These are phyloP conservation scores for Acer saccharum DNA, from an alignment of 345 rosid genomes.

Conservation along the genomic window DNA sequence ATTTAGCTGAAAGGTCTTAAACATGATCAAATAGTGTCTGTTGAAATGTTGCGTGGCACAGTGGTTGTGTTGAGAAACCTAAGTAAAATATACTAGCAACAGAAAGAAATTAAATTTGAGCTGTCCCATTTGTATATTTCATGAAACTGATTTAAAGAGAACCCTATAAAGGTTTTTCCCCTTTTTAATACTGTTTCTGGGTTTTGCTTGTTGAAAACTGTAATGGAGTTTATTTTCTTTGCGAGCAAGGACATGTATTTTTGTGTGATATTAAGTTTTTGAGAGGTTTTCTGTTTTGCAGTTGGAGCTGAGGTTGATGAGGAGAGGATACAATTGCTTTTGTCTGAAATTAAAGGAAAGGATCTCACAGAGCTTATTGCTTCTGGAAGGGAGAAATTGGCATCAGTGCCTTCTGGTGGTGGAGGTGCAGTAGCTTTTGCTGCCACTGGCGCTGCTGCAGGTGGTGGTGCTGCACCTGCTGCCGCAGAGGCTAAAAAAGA, in stretches of 20 bases:
- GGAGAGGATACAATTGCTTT: conserved; percentile 56
- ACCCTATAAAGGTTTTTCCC: neutral
- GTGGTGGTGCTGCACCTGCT: conserved; percentile 41
- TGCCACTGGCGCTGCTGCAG: conserved; percentile 44
- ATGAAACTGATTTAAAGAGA: neutral
- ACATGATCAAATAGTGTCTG: neutral
- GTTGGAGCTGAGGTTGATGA: conserved; percentile 76
- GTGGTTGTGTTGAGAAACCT: neutral
- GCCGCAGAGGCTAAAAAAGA: conserved; percentile 70
- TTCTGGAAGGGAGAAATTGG: conserved; percentile 70
- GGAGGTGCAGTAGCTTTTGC: conserved; percentile 47
- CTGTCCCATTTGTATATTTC: neutral
- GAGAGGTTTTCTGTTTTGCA: conserved; percentile 23
- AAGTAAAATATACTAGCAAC: neutral
- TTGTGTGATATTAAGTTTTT: neutral
- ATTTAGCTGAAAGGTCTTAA: neutral
- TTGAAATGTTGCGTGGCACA: neutral
- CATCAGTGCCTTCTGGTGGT: conserved; percentile 75
- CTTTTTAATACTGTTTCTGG: neutral
- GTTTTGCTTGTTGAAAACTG: too few relatives aligned
- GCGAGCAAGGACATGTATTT: neutral
- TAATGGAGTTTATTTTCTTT: neutral
- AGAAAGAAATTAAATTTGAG: neutral
- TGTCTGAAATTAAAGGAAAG: conserved; percentile 58
- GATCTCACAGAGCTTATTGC: conserved; percentile 74